phyloP scores from a whole-genome alignment of 2,329 filamentous ascomycete genomes.

The Phyllosticta citrichinensis region DNA sequence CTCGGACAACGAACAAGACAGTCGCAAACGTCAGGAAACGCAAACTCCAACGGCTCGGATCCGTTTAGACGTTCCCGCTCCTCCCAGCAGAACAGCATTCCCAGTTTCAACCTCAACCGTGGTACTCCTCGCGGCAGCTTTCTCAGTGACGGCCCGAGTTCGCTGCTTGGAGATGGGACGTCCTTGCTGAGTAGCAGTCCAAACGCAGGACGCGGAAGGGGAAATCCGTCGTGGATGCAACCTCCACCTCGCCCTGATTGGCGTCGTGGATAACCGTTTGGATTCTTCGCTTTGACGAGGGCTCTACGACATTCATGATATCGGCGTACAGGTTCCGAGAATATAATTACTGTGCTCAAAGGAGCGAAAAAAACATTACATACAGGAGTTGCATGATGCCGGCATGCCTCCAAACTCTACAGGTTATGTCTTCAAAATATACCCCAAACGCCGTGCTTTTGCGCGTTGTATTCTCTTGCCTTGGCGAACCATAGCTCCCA shows the following conservation, averaged over 20 bases:
- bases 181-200: constrained; percentile 6
- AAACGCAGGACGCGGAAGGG: constrained; percentile 1
- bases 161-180: constrained; percentile 2
- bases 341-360: background rate
- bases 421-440: background rate
- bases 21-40: background rate
- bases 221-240: constrained; percentile 6
- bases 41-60: background rate
- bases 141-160: constrained; percentile 7
- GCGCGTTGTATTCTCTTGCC: background rate
- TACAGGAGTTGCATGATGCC: background rate
- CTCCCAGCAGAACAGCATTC: background rate
- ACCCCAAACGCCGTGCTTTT: constrained; percentile 10
- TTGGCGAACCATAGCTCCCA: background rate
- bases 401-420: background rate
- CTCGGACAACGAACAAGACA: background rate
- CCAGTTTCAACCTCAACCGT: constrained; percentile 5
- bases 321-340: too few relatives aligned
- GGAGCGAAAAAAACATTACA: background rate
- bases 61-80: background rate
- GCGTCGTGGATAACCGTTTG: background rate
- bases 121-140: constrained; percentile 3
- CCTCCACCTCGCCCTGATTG: constrained; percentile 3
- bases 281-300: too few relatives aligned
- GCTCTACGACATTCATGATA: too few relatives aligned